Evolutionary conservation across 2,329 filamentous ascomycete species (phyloP), one percentile per base, ranked within the genome.

Genomic region (Phialophora chinensis): DNA sequence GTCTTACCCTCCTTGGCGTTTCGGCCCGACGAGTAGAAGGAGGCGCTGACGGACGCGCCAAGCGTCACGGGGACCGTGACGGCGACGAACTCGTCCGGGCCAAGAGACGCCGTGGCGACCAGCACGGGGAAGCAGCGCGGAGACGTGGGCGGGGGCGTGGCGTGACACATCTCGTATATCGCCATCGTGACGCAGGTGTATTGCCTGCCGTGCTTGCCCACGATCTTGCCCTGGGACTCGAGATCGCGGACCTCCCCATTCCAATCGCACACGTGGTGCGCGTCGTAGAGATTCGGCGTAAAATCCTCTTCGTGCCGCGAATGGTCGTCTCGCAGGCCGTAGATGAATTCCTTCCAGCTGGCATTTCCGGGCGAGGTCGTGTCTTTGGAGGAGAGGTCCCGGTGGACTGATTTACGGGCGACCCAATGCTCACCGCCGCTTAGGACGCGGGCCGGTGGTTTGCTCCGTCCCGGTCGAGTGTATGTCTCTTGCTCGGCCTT

Each of bases 271-370:
- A 77, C 70, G 35, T 64, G 63, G 17, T 67, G 63, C 1, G 73
- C 72, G 60, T 76, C 75, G 62, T 72, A 75, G 27, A 78, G 57
- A 12, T 67, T 79, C 5, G 78, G 78, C 33, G 78, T 80, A 69
- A 81, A 81, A 35, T 75, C 76, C 74, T 75, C 74, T 66, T 81
- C 79, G 69, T 81, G 75, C 64, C 75, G 72, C 6, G 77, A 77
- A 70, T 81, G 79, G 20, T 79, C 69, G 10, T 76, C 72, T 33
- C 76, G 74, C 52, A 81, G 62, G 0, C 78, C 77, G 14, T 67
- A 69, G 62, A 76, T 72, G 56, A 81, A 81, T 66, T 81, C 79
- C 2, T 70, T 60, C 72, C 76, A 80, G 5, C 74, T 74, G 4
- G 78, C 79, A 7, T 76, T 77, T 1, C 79, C 79, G 0, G 73